Evolutionary conservation across 805 yeast species (phyloP).

Genomic region (Cyberlindnera americana): DNA sequence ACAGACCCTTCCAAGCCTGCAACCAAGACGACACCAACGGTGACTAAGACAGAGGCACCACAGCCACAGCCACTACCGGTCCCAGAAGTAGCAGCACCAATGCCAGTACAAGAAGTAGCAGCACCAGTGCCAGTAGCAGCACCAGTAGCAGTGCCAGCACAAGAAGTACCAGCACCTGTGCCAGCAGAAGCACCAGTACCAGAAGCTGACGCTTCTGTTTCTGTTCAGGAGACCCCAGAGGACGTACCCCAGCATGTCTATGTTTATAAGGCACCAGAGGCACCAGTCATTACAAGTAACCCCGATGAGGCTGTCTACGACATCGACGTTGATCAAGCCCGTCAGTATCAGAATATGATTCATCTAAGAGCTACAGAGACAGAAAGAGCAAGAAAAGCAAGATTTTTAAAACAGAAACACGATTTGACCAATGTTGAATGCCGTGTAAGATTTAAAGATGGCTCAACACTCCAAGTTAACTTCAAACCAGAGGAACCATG

Average conservation of each 20-base stretch:
- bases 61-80: conserved; percentile 3
- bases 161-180: too few relatives aligned
- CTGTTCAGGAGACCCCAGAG: too few relatives aligned
- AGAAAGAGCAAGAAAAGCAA: conserved; percentile 36
- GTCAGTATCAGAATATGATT: conserved; percentile 48
- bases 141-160: neutral
- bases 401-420: conserved; percentile 27
- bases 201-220: too few relatives aligned
- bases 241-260: conserved; percentile 27
- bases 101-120: neutral
- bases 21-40: too few relatives aligned
- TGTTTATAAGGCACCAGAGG: conserved; percentile 20
- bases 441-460: conserved; percentile 58
- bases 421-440: conserved; percentile 32
- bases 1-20: conserved; percentile 8
- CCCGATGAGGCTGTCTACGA: conserved; percentile 41
- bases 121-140: neutral
- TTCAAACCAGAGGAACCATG: conserved; percentile 43
- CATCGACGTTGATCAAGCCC: conserved; percentile 49
- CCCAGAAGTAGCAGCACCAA: neutral
- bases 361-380: conserved; percentile 39
- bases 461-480: conserved; percentile 45
- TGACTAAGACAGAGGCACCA: neutral
- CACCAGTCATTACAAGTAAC: conserved; percentile 13
- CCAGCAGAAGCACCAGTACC: too few relatives aligned